These are phyloP conservation scores for Carex cristatella DNA, from an alignment of 176 grass and related monocot genomes.

Conservation along the genomic window DNA sequence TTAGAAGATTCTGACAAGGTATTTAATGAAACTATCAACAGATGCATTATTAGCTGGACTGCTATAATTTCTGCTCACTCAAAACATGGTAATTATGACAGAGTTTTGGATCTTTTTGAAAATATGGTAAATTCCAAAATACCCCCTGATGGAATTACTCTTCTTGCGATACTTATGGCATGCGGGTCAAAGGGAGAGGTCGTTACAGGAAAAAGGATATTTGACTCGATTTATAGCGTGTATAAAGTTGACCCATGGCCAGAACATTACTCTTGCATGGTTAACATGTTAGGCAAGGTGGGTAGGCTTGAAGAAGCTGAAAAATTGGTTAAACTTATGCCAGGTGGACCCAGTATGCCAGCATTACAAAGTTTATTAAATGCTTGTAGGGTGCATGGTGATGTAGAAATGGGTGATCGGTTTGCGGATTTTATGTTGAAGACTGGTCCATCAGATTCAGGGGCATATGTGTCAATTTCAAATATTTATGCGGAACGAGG, in stretches of 20 bases:
- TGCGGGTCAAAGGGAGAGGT: constrained; percentile 64
- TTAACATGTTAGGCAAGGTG: constrained; percentile 73
- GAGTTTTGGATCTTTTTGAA: constrained; percentile 49
- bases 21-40: constrained; percentile 31
- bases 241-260: constrained; percentile 48
- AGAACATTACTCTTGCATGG: constrained; percentile 77
- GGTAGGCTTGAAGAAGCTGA: constrained; percentile 64
- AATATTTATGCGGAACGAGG: constrained; percentile 79
- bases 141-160: constrained; percentile 44
- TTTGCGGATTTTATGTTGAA: constrained; percentile 40
- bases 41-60: constrained; percentile 56
- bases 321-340: constrained; percentile 42
- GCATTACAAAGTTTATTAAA: constrained; percentile 76
- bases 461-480: constrained; percentile 69
- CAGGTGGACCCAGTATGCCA: constrained; percentile 41
- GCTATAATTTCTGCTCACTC: constrained; percentile 65
- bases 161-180: constrained; percentile 67
- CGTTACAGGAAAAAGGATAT: constrained; percentile 33
- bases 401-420: constrained; percentile 42
- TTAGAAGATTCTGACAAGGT: constrained; percentile 48
- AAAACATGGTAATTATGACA: constrained; percentile 53
- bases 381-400: constrained; percentile 60
- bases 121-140: constrained; percentile 45
- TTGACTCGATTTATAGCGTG: constrained; percentile 44
- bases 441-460: constrained; percentile 43